Base-by-base conservation (phyloP, 495 filamentous ascomycete species). In the Baudoinia panamericana region DNA sequence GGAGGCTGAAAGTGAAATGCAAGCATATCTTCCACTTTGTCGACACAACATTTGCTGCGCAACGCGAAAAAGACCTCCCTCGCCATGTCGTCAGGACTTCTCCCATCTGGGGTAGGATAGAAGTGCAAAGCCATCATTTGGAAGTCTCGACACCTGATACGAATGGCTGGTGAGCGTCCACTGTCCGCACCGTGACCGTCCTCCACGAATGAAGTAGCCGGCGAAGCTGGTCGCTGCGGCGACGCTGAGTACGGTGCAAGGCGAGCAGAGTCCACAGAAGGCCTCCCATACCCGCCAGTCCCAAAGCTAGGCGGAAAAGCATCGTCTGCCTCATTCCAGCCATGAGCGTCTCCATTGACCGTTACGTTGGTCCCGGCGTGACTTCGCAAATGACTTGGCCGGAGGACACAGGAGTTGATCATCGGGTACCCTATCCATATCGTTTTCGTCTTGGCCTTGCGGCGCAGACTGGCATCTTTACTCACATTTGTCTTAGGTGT, bases 391-490 rank as follows among this genome's bases (percentile, higher is more conserved):
- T 52, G 48, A 23, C 48, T 43, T 1, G 48, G 44, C 35, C 80
- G 69, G 30, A 84, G 69, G 15, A 70, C 75, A 54, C 82, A 86
- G 47, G 73, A 73, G 8, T 74, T 69, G 54, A 96, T 85, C 52
- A 95, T 83, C 21, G 85, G 87, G 56, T 92, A 97, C 12, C 88
- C 84, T 39, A 97, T 81, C 83, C 87, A 95, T 37, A 80, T 69
- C 56, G 93, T 81, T 56, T 73, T 76, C n/a, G 75, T 29, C 19
- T 24, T 20, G 5, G 30, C 15, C 29, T 46, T 45, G 17, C 36
- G 30, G 6, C 30, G 7, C 6, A 13, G 24, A 15, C 36, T 28
- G 15, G 6, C 22, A n/a, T n/a, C n/a, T n/a, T n/a, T n/a, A n/a
- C n/a, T n/a, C 26, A 29, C 5, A 6, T 13, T 39, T 16, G 36